Evolutionary conservation across 2,329 filamentous ascomycete genomes (phyloP).

Genomic region (Immersiporthe knoxdaviesiana): DNA sequence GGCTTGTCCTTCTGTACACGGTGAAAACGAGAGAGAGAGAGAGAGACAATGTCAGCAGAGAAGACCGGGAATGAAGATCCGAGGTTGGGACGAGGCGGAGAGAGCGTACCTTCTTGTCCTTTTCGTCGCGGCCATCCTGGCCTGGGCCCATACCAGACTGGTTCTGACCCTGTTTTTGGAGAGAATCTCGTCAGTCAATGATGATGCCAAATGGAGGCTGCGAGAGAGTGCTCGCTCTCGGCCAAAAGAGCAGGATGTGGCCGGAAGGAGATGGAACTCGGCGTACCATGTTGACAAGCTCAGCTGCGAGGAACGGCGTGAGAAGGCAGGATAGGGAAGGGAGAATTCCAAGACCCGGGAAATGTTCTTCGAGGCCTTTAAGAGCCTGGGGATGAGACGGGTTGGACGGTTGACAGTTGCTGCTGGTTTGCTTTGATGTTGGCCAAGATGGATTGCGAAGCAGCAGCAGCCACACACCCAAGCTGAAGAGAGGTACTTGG

Average conservation of each 20-base stretch:
- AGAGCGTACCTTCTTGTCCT: constrained; percentile 84
- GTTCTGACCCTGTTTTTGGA: constrained; percentile 68
- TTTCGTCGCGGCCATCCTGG: constrained; percentile 78
- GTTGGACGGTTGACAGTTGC: neutral
- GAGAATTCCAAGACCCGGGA: neutral
- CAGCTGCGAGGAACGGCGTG: neutral
- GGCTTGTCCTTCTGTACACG: constrained; percentile 92
- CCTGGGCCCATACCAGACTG: constrained; percentile 80
- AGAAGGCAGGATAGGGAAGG: neutral
- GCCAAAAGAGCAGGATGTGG: neutral
- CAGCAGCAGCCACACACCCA: neutral
- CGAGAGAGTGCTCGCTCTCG: neutral
- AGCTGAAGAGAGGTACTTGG: neutral
- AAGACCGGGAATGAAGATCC: constrained; percentile 22
- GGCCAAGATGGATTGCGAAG: neutral
- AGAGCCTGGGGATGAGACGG: neutral
- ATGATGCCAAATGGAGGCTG: neutral
- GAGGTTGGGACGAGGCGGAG: constrained; percentile 3
- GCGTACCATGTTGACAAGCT: constrained; percentile 36
- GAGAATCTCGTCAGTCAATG: constrained; percentile 25
- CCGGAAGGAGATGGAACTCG: neutral
- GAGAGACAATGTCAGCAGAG: constrained; percentile 9
- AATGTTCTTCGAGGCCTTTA: neutral
- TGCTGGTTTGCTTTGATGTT: neutral
- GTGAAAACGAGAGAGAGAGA: neutral